Percentiles rank a stretch among this genome's conserved stretches.
These are phyloP conservation scores for Articulospora tetracladia DNA, from an alignment of 495 filamentous ascomycete species.

Conservation along the genomic window DNA sequence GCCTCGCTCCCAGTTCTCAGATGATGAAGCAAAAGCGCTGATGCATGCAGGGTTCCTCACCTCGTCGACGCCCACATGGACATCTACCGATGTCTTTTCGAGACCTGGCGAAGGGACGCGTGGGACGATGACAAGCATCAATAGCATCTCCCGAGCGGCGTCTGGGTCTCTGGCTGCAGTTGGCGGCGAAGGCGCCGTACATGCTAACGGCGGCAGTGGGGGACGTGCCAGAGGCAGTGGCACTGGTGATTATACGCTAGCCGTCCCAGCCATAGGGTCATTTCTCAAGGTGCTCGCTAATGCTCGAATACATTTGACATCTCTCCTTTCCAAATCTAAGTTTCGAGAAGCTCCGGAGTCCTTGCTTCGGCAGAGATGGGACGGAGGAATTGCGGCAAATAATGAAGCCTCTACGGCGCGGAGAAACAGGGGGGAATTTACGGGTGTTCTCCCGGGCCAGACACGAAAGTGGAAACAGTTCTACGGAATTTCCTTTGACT, in stretches of 20 bases:
- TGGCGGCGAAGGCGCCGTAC: conserved; percentile 55
- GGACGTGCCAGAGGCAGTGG: conserved; percentile 20
- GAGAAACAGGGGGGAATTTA: conserved; percentile 62
- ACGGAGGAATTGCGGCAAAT: conserved; percentile 63
- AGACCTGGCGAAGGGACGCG: conserved; percentile 44
- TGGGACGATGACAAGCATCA: conserved; percentile 47
- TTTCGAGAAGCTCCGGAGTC: conserved; percentile 62
- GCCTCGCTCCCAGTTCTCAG: conserved; percentile 39
- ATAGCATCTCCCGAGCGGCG: conserved; percentile 49
- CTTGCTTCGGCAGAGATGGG: conserved; percentile 73
- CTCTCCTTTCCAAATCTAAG: conserved; percentile 59
- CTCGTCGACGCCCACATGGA: conserved; percentile 41
- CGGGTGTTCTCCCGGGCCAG: conserved; percentile 65
- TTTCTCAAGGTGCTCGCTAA: conserved; percentile 67
- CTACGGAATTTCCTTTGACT: conserved; percentile 72
- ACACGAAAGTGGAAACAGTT: conserved; percentile 83
- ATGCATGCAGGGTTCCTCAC: conserved; percentile 72
- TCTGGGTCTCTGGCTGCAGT: conserved; percentile 61
- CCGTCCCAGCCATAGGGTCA: conserved; percentile 68
- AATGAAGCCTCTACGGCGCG: conserved; percentile 56
- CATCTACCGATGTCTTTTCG: conserved; percentile 45
- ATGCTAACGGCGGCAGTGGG: conserved; percentile 46
- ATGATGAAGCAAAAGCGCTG: conserved; percentile 52
- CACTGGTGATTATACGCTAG: conserved; percentile 49
- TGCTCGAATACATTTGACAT: conserved; percentile 62